Percentiles rank a stretch among this genome's conserved stretches.
Conservation (phyloP, 805 yeast species). For the Teunomyces kruisii region DNA sequence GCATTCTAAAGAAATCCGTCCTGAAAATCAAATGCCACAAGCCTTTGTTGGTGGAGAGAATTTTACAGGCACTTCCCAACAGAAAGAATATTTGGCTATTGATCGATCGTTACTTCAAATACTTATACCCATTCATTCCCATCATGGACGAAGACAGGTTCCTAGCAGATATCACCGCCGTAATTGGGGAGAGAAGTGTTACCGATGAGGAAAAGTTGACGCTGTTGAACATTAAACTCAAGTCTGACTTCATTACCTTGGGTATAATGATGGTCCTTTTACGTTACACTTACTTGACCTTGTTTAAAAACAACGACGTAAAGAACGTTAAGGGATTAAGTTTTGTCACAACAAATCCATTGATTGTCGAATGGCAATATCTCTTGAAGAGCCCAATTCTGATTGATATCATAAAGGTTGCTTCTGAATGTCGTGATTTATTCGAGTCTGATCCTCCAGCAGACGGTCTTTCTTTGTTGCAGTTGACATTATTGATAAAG, state of each 20-base stretch:
- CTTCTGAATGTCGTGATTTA: slow-evolving; percentile 16
- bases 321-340: slow-evolving; percentile 9
- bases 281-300: slow-evolving; percentile 33
- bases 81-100: slow-evolving; percentile 23
- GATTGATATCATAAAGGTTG: slow-evolving; percentile 16
- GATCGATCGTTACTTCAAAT: slow-evolving; percentile 34
- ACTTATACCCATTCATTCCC: slow-evolving; percentile 40
- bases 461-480: slow-evolving; percentile 15
- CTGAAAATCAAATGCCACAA: slow-evolving; percentile 3
- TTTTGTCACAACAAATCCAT: slow-evolving; percentile 12
- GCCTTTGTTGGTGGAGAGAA: slow-evolving; percentile 9
- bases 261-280: slow-evolving; percentile 34
- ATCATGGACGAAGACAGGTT: slow-evolving; percentile 30
- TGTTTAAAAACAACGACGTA: slow-evolving; percentile 20
- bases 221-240: slow-evolving; percentile 24
- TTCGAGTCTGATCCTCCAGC: slow-evolving; percentile 9
- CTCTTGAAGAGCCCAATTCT: slow-evolving; percentile 18
- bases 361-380: slow-evolving; percentile 16
- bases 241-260: slow-evolving; percentile 29
- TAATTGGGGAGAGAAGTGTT: slow-evolving; percentile 14
- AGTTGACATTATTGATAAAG: slow-evolving; percentile 17
- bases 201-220: slow-evolving; percentile 21
- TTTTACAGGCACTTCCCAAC: slow-evolving; percentile 31
- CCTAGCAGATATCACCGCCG: slow-evolving; percentile 17
- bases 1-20: slow-evolving; percentile 8